phyloP scores from a whole-genome alignment of 2,329 filamentous ascomycete species.

The Atkinsonella hypoxylon region DNA sequence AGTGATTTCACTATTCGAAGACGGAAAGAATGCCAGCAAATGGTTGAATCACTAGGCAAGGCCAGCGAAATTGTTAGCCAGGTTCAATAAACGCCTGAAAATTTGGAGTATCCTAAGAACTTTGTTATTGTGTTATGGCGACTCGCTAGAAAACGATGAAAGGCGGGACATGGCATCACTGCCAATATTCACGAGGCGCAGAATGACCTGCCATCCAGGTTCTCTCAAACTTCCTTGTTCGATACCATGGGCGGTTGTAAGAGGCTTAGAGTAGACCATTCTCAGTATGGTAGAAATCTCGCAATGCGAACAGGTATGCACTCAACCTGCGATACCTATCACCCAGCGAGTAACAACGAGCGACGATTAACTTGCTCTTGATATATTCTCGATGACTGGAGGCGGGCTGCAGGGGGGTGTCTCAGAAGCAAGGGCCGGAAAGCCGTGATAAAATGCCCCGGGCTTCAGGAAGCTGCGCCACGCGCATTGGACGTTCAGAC shows the following conservation, averaged over 20 bases:
- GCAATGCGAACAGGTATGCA: not conserved
- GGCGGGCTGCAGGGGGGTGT: not conserved
- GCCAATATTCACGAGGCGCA: not conserved
- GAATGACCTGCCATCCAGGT: not conserved
- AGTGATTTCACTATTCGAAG: slow-evolving; percentile 92
- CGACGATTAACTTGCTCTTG: not conserved
- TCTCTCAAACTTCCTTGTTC: slow-evolving; percentile 17
- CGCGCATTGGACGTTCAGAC: not conserved
- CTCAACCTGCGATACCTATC: not conserved
- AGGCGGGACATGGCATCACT: not conserved
- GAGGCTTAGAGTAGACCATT: slow-evolving; percentile 24
- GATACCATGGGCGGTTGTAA: slow-evolving; percentile 24
- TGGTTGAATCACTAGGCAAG: slow-evolving; percentile 86
- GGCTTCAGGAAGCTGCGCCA: not conserved
- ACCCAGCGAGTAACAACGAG: not conserved
- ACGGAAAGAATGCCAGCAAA: slow-evolving; percentile 96
- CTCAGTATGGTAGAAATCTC: slow-evolving; percentile 12
- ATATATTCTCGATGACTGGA: not conserved
- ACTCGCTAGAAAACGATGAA: not conserved
- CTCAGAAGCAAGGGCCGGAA: too few relatives aligned
- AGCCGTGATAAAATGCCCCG: not conserved
- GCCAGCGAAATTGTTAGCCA: slow-evolving; percentile 94
- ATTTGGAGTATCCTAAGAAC: not conserved
- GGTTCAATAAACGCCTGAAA: slow-evolving; percentile 38
- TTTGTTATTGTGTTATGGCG: not conserved